Base-by-base conservation (phyloP, 2,329 filamentous ascomycete genomes). In the Juglanconis oblonga region DNA sequence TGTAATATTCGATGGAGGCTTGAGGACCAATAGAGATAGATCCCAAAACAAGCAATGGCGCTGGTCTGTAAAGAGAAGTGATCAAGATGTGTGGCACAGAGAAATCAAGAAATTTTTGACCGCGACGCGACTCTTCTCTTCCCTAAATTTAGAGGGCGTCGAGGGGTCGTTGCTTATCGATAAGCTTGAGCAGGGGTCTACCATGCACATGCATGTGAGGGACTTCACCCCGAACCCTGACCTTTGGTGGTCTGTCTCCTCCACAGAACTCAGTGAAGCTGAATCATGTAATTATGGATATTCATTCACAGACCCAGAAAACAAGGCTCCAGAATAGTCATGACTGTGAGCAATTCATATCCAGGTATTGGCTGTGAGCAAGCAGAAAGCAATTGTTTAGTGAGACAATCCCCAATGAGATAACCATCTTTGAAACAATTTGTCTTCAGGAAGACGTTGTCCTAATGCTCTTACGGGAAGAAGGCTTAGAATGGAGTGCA, bases 111-210 rank as follows among this genome's bases (percentile, higher is more conserved):
- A 59, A 57, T 60, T 62, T 59, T 36, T 42, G 59, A 55, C 61
- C 51, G 54, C 58, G 54, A 54, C 61, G 61, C 57, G 45, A 54
- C 52, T 17, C 35, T 11, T 48, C 47, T 50, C 5, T 32, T 24
- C 32, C 31, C 31, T 33, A 51, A 51, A 56, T 36, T 35, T 31
- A 59, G 48, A 51, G 49, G 58, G 52, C 38, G 51, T 42, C 58
- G 61, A 52, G 58, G 61, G 57, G 61, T 55, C 50, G 32, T 24
- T 55, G 47, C 51, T 62, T 61, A 62, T 62, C 61, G 61, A 62
- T 62, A 62, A 60, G 52, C 49, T 32, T 52, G 10, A 36, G 6
- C 44, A 56, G 33, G 54, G 54, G 33, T 6, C 32, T 24, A 24
- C 52, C 54, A 29, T 13, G 44, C n/a, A n/a, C 7, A n/a, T 32